Percentiles rank a stretch among this genome's conserved stretches.
Conservation (phyloP, 441 rosid species). For the Erodium texanum region DNA sequence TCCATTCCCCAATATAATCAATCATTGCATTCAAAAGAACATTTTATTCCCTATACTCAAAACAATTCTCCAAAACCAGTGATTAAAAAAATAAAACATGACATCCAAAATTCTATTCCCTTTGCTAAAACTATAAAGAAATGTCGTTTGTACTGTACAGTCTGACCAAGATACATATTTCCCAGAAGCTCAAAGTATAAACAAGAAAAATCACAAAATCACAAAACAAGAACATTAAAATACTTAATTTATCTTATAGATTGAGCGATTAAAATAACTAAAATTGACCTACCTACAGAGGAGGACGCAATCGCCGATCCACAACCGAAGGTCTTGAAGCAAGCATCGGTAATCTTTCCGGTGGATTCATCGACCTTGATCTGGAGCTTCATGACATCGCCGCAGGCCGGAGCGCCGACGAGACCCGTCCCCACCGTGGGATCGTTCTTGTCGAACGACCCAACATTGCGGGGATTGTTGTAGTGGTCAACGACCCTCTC, state of each 20-base stretch:
- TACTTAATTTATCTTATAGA: too few species aligned
- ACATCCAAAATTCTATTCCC: background rate
- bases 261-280: too few species aligned
- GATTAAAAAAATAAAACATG: background rate
- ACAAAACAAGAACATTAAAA: background rate
- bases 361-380: constrained; percentile 78
- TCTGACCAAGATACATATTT: too few species aligned
- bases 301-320: constrained; percentile 97
- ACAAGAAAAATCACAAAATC: background rate
- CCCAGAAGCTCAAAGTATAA: too few species aligned
- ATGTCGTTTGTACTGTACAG: too few species aligned
- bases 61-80: background rate
- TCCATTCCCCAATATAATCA: background rate
- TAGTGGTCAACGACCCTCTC: constrained; percentile 89
- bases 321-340: constrained; percentile 93
- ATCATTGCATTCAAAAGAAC: background rate
- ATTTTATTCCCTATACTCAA: background rate
- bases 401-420: constrained; percentile 95
- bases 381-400: constrained; percentile 95
- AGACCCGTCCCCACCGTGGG: constrained; percentile 75
- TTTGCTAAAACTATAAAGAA: too few species aligned
- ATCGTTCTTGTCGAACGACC: constrained; percentile 81
- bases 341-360: constrained; percentile 74
- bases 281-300: constrained; percentile 53
- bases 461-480: constrained; percentile 86